Conservation (phyloP, 2,329 filamentous ascomycete genomes). For the Trichophyton simii region DNA sequence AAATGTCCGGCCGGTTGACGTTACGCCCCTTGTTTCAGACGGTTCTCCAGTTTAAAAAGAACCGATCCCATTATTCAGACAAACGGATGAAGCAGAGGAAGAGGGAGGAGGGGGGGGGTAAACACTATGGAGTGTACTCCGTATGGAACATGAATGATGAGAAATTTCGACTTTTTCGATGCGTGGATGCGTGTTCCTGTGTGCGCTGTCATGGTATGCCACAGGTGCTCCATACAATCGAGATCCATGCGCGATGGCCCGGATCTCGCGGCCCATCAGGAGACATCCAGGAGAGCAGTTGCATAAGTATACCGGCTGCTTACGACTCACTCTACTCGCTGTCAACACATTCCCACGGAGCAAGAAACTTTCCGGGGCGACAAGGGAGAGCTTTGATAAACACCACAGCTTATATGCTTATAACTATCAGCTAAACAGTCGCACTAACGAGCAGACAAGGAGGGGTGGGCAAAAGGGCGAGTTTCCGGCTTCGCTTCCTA, state of each 20-base stretch:
- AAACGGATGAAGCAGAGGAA: not conserved
- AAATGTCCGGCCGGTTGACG: not conserved
- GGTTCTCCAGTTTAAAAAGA: not conserved
- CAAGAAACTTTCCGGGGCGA: not conserved
- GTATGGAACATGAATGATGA: not conserved
- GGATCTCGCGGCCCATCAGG: not conserved
- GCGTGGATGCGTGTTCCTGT: not conserved
- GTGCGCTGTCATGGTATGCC: not conserved
- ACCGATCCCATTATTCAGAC: not conserved
- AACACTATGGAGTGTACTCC: too few relatives aligned
- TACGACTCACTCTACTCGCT: too few relatives aligned
- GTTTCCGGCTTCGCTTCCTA: not conserved
- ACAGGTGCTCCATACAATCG: not conserved
- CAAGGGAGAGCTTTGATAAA: not conserved
- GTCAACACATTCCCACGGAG: not conserved
- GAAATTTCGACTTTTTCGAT: not conserved
- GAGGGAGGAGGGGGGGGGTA: too few relatives aligned
- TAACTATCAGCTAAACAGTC: not conserved
- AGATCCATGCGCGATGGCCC: conserved; percentile 1
- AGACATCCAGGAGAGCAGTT: too few relatives aligned
- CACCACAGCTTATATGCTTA: not conserved
- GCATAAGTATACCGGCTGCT: too few relatives aligned
- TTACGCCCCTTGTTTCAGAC: not conserved
- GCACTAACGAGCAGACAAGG: too few relatives aligned
- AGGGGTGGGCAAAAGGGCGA: not conserved